phyloP scores from a whole-genome alignment of 1,284 basidiomycete species.

The Xanthoconium separans region DNA sequence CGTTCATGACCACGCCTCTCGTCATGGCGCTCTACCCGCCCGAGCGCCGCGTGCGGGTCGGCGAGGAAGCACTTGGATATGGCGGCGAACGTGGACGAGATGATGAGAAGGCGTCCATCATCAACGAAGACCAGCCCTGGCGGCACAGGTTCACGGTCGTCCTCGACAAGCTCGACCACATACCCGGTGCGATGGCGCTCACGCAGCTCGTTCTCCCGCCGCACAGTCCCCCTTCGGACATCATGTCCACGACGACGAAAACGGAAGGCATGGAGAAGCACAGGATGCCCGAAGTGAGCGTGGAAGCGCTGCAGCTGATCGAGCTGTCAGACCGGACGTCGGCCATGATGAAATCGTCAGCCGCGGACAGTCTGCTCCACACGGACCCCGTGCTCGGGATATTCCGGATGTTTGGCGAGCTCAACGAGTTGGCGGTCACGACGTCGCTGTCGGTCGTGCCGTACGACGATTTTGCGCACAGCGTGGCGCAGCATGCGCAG shows the following conservation, averaged over 20 bases:
- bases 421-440: constrained; percentile 69
- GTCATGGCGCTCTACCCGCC: constrained; percentile 78
- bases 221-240: not conserved
- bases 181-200: constrained; percentile 72
- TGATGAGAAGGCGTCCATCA: constrained; percentile 16
- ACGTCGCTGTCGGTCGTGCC: constrained; percentile 67
- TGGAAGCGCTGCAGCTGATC: constrained; percentile 81
- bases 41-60: constrained; percentile 41
- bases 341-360: constrained; percentile 85
- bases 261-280: not conserved
- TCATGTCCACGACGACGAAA: constrained; percentile 15
- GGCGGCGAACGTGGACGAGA: constrained; percentile 8
- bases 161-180: constrained; percentile 86
- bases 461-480: constrained; percentile 68
- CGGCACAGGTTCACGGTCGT: constrained; percentile 70
- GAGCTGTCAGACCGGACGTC: constrained; percentile 92
- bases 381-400: constrained; percentile 84
- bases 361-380: constrained; percentile 65
- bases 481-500: constrained; percentile 69
- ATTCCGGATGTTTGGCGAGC: constrained; percentile 79
- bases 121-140: constrained; percentile 23
- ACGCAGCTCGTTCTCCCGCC: constrained; percentile 53
- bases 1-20: constrained; percentile 86
- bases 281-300: constrained; percentile 12
- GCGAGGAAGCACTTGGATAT: not conserved